These are phyloP conservation scores for Penicillium soppii DNA, from an alignment of 495 filamentous ascomycete genomes.

Conservation along the genomic window DNA sequence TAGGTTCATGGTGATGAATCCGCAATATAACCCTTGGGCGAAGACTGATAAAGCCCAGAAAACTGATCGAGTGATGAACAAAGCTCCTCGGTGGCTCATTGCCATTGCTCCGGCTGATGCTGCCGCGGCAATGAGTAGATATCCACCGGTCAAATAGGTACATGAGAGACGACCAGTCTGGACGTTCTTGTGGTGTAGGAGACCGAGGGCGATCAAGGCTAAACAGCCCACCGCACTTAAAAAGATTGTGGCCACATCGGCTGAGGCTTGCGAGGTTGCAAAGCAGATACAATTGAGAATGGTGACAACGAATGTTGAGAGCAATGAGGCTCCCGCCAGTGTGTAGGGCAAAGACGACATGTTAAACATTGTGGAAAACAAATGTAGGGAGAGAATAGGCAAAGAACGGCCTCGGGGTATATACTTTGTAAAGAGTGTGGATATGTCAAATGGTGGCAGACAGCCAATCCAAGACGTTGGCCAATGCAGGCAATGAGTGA, in stretches of 20 bases:
- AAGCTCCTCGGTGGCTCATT: constrained; percentile 14
- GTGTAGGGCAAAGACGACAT: constrained; percentile 24
- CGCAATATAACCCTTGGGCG: constrained; percentile 33
- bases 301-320: constrained; percentile 28
- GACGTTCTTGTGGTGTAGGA: constrained; percentile 26
- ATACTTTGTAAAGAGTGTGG: constrained; percentile 8
- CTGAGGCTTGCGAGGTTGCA: constrained; percentile 20
- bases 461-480: constrained; percentile 9
- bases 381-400: neutral
- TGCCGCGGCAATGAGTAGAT: constrained; percentile 31
- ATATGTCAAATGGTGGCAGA: constrained; percentile 4
- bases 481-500: constrained; percentile 12
- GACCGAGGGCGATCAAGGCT: constrained; percentile 22
- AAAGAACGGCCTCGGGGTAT: constrained; percentile 2
- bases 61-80: constrained; percentile 31
- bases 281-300: constrained; percentile 38
- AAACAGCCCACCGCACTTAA: constrained; percentile 32
- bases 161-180: constrained; percentile 13
- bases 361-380: neutral
- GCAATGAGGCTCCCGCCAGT: constrained; percentile 26
- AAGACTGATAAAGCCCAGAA: constrained; percentile 38
- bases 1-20: constrained; percentile 26
- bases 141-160: constrained; percentile 20
- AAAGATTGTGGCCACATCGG: constrained; percentile 21
- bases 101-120: constrained; percentile 32